phyloP scores from a whole-genome alignment of 2,329 filamentous ascomycete genomes.

The Xylaria sp. region DNA sequence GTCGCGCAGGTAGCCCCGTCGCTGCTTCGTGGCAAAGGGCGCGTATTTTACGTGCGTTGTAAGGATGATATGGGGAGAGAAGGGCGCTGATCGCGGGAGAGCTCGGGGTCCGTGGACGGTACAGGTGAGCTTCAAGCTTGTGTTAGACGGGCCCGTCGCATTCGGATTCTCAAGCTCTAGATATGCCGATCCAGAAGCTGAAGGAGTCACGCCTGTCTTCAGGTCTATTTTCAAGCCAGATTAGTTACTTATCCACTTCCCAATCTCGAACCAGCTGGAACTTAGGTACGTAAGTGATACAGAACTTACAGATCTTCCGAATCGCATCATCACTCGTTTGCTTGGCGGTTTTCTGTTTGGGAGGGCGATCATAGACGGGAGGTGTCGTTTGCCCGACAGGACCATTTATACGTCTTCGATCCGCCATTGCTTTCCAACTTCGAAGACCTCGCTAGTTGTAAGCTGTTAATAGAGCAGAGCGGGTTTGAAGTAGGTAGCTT shows the following conservation, averaged over 20 bases:
- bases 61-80: slow-evolving; percentile 88
- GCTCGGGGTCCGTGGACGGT: slow-evolving; percentile 93
- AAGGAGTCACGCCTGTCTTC: slow-evolving; percentile 89
- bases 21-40: slow-evolving; percentile 82
- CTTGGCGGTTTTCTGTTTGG: slow-evolving; percentile 50
- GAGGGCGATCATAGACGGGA: slow-evolving; percentile 66
- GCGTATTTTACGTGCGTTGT: slow-evolving; percentile 96
- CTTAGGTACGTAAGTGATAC: background rate
- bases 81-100: slow-evolving; percentile 84
- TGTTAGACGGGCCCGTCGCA: slow-evolving; percentile 49
- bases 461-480: slow-evolving; percentile 12
- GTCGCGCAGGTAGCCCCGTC: slow-evolving; percentile 85
- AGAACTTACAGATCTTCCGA: slow-evolving; percentile 79
- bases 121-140: slow-evolving; percentile 87
- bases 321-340: slow-evolving; percentile 70
- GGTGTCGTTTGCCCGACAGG: slow-evolving; percentile 76
- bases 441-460: slow-evolving; percentile 1
- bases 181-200: slow-evolving; percentile 91
- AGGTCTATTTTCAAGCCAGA: slow-evolving; percentile 61
- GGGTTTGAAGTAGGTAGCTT: slow-evolving; percentile 18
- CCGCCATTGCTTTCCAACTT: slow-evolving; percentile 59
- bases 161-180: slow-evolving; percentile 64
- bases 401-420: slow-evolving; percentile 88
- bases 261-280: background rate
- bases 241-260: background rate